Conservation (phyloP, 495 filamentous ascomycete genomes). For the Glonium stellatum region DNA sequence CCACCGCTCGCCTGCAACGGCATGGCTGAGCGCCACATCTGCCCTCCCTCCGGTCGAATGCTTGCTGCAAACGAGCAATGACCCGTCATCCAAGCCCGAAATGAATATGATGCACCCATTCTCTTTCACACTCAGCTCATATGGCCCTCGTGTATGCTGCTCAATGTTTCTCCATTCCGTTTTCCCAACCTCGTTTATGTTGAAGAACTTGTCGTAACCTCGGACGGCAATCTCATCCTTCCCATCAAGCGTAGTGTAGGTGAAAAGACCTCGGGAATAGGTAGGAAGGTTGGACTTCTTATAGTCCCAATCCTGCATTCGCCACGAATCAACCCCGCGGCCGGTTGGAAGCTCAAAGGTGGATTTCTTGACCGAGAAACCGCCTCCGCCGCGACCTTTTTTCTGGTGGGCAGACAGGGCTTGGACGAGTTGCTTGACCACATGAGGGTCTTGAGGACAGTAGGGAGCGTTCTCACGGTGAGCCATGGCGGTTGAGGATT, state of each 20-base stretch:
- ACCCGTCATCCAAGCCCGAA: conserved; percentile 78
- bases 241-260: conserved; percentile 54
- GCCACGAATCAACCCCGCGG: conserved; percentile 79
- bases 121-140: conserved; percentile 94
- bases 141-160: conserved; percentile 72
- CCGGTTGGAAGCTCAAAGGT: conserved; percentile 57
- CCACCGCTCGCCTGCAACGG: conserved; percentile 76
- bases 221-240: conserved; percentile 70
- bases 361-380: conserved; percentile 64
- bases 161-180: conserved; percentile 80
- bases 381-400: conserved; percentile 34
- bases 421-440: conserved; percentile 58
- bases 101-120: conserved; percentile 99
- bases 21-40: conserved; percentile 70
- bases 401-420: conserved; percentile 46
- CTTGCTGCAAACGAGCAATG: conserved; percentile 91
- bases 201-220: conserved; percentile 99
- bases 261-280: conserved; percentile 90
- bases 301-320: conserved; percentile 90
- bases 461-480: conserved; percentile 45
- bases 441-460: conserved; percentile 54
- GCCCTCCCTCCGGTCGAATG: conserved; percentile 78
- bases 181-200: conserved; percentile 65
- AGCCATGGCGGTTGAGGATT: conserved; percentile 29
- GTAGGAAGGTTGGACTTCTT: conserved; percentile 77